phyloP scores from a whole-genome alignment of 148 eudicot species.

The Rhododendron simsii region DNA sequence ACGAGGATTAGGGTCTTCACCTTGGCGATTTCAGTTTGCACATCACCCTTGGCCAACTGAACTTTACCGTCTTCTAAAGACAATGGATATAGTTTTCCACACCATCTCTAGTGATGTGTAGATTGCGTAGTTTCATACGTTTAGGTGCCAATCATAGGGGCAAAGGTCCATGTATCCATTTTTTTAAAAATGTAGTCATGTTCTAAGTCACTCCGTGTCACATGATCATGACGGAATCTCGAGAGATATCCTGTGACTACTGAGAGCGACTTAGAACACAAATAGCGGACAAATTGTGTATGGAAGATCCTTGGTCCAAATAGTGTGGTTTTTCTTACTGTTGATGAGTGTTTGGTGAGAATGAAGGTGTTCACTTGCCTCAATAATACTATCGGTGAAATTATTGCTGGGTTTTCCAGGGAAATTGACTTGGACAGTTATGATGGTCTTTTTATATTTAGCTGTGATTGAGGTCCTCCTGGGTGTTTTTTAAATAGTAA shows the following conservation, averaged over 20 bases:
- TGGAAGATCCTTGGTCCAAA: neutral
- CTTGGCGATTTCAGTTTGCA: neutral
- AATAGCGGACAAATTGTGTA: neutral
- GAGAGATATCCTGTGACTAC: neutral
- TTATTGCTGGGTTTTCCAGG: neutral
- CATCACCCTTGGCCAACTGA: neutral
- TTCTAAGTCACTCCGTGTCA: neutral
- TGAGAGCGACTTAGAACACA: neutral
- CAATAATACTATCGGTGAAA: neutral
- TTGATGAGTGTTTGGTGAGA: neutral
- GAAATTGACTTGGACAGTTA: neutral
- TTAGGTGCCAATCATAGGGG: neutral
- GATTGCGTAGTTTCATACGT: neutral
- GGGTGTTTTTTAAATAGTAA: neutral
- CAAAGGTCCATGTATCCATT: neutral
- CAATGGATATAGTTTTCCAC: neutral
- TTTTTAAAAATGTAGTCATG: neutral
- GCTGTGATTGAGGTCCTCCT: neutral
- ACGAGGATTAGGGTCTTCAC: constrained; percentile 53
- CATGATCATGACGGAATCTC: neutral
- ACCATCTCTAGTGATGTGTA: neutral
- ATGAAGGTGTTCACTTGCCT: neutral
- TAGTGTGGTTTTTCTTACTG: neutral
- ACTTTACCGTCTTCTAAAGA: neutral
- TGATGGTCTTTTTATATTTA: neutral